Conservation (phyloP, 257 asterid genomes). For the Paulownia fortunei region DNA sequence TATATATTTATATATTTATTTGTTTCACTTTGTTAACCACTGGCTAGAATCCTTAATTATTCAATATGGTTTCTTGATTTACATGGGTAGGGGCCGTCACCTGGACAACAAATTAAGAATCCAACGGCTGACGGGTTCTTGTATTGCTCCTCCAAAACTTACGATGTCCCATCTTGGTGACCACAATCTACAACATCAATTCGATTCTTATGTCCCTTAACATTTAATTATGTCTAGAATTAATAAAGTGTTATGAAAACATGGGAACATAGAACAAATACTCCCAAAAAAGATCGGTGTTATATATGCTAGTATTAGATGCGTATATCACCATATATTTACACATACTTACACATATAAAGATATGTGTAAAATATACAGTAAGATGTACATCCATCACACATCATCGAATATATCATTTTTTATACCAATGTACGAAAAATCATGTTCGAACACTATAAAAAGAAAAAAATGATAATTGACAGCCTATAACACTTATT, state of each 20-base stretch:
- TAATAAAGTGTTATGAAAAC: not conserved
- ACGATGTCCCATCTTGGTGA: not conserved
- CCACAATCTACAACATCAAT: not conserved
- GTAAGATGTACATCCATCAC: too few relatives aligned
- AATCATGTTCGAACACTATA: not conserved
- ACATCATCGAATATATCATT: too few relatives aligned
- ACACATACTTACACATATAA: too few relatives aligned
- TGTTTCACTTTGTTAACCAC: too few relatives aligned
- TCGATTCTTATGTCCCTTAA: not conserved
- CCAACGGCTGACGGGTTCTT: not conserved
- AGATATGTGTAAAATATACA: too few relatives aligned
- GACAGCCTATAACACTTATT: too few relatives aligned
- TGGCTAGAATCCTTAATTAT: not conserved
- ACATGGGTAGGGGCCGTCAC: constrained; percentile 25
- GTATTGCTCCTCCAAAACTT: not conserved
- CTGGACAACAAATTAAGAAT: not conserved
- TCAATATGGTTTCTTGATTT: not conserved
- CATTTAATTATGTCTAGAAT: not conserved
- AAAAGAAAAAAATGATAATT: too few relatives aligned
- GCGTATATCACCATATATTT: too few relatives aligned
- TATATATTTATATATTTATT: too few relatives aligned
- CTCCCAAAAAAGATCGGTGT: not conserved
- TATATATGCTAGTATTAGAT: too few relatives aligned
- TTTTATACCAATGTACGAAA: not conserved
- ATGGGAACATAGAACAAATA: not conserved